phyloP scores from a whole-genome alignment of 805 yeast genomes.

The Cyberlindnera euphorbiae region DNA sequence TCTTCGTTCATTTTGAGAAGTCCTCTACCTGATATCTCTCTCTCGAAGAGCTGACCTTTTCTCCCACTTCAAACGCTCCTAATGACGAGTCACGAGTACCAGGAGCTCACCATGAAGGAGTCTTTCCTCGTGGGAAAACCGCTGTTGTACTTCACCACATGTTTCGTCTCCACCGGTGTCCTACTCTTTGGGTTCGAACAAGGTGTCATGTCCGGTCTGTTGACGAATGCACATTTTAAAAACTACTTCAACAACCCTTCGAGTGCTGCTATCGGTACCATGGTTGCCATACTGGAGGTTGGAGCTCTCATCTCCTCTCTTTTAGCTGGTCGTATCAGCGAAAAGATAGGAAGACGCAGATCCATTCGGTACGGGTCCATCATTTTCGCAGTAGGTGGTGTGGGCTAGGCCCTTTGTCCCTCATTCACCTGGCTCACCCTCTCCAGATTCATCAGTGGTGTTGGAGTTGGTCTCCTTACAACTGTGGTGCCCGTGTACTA shows the following conservation, averaged over 20 bases:
- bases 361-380: slow-evolving; percentile 79
- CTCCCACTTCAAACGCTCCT: too few species aligned
- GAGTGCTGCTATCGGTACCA: slow-evolving; percentile 72
- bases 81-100: too few species aligned
- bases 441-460: slow-evolving; percentile 74
- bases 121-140: slow-evolving; percentile 26
- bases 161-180: slow-evolving; percentile 26
- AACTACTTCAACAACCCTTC: slow-evolving; percentile 69
- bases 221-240: slow-evolving; percentile 60
- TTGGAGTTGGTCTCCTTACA: slow-evolving; percentile 83
- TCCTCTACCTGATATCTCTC: too few species aligned
- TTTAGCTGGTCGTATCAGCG: slow-evolving; percentile 74
- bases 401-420: slow-evolving; percentile 58
- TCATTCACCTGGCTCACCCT: slow-evolving; percentile 54
- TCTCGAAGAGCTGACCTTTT: too few species aligned
- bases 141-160: slow-evolving; percentile 25
- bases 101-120: slow-evolving; percentile 22
- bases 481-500: slow-evolving; percentile 87
- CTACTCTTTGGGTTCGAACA: slow-evolving; percentile 79
- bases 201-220: slow-evolving; percentile 86
- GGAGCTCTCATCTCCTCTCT: slow-evolving; percentile 83
- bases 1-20: too few species aligned
- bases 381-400: slow-evolving; percentile 75
- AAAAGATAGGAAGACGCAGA: slow-evolving; percentile 69
- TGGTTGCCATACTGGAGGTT: slow-evolving; percentile 83